phyloP scores from a whole-genome alignment of 2,329 filamentous ascomycete species.

The Paraconiothyrium sp. region DNA sequence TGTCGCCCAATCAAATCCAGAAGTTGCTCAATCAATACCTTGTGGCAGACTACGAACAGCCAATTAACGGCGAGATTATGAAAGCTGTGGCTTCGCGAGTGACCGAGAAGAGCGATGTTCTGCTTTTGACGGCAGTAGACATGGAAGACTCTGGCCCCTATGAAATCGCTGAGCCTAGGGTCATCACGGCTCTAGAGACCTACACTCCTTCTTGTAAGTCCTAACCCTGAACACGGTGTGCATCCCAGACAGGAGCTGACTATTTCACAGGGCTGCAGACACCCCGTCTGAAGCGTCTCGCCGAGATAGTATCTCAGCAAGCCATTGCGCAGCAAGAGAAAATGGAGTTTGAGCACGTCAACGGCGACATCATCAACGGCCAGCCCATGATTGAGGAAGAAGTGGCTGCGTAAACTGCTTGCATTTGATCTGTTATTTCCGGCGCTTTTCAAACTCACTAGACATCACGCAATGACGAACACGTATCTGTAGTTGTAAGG shows the following conservation, averaged over 20 bases:
- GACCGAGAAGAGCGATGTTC: conserved; percentile 96
- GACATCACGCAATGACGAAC: conserved; percentile 18
- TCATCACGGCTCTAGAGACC: conserved; percentile 95
- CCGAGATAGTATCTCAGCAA: conserved; percentile 97
- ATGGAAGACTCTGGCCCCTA: conserved; percentile 99
- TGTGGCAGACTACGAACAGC: conserved; percentile 98
- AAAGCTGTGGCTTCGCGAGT: conserved; percentile 97
- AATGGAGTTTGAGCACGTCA: conserved; percentile 63
- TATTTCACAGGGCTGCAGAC: conserved; percentile 84
- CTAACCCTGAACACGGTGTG: neutral
- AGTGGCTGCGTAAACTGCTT: conserved; percentile 23
- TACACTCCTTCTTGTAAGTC: conserved; percentile 95
- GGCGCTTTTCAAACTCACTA: conserved; percentile 9
- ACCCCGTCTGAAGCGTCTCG: conserved; percentile 89
- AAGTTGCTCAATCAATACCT: conserved; percentile 99
- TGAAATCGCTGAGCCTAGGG: conserved; percentile 95
- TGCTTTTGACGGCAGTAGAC: conserved; percentile 92
- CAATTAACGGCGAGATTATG: conserved; percentile 99
- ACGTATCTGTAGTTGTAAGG: conserved; percentile 22
- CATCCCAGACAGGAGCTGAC: conserved; percentile 26
- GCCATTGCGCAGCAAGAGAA: conserved; percentile 96
- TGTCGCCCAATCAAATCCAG: conserved; percentile 98
- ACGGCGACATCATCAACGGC: conserved; percentile 38
- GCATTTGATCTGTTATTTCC: conserved; percentile 10
- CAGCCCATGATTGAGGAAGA: conserved; percentile 37